Conservation (phyloP, 495 filamentous ascomycete species). For the Hyaloscypha finlandica region DNA sequence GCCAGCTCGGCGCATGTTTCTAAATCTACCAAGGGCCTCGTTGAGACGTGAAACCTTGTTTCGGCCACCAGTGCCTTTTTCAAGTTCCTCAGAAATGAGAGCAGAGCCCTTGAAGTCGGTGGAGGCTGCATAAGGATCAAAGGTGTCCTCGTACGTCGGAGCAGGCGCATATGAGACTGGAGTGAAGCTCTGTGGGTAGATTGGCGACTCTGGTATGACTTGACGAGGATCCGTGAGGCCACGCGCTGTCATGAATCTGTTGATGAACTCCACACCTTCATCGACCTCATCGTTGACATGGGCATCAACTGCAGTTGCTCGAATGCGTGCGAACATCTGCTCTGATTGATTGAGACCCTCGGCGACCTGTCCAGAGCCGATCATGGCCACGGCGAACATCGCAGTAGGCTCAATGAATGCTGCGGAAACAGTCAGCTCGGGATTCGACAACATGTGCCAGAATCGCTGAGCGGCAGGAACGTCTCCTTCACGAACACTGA, state of each 20-base stretch:
- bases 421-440: conserved; percentile 55
- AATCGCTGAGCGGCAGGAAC: conserved; percentile 71
- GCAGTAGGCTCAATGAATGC: conserved; percentile 81
- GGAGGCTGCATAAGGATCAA: conserved; percentile 84
- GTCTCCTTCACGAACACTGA: conserved; percentile 79
- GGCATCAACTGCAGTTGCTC: conserved; percentile 50
- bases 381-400: conserved; percentile 82
- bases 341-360: conserved; percentile 76
- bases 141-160: conserved; percentile 68
- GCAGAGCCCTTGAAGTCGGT: conserved; percentile 92
- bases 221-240: conserved; percentile 48
- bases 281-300: conserved; percentile 78
- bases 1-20: conserved; percentile 89
- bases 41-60: conserved; percentile 68
- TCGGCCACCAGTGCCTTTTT: conserved; percentile 64
- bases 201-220: conserved; percentile 37
- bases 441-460: conserved; percentile 69
- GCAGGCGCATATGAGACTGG: conserved; percentile 22
- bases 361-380: conserved; percentile 75
- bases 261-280: conserved; percentile 79
- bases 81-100: conserved; percentile 83
- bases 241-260: conserved; percentile 69
- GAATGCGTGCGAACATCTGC: conserved; percentile 79
- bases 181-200: conserved; percentile 37
- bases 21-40: conserved; percentile 79